phyloP scores from a whole-genome alignment of 108 stramenopile species.

The Nitzschia sp. region DNA sequence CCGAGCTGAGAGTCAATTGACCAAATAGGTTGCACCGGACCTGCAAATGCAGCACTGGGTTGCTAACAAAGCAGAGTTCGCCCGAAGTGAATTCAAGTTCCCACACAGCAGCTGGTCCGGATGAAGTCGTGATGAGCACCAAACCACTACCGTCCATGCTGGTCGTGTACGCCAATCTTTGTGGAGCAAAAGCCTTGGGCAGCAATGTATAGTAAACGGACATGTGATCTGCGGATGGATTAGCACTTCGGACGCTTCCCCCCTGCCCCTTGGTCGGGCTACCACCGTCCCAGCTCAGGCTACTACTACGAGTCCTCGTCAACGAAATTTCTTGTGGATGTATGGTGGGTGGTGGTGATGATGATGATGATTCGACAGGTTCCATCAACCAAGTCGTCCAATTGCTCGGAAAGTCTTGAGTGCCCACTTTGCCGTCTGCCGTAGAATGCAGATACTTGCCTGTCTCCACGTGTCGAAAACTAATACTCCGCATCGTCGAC shows the following conservation, averaged over 20 bases:
- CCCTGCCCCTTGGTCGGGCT: not conserved
- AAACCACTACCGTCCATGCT: not conserved
- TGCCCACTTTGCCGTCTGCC: not conserved
- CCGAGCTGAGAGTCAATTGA: conserved; percentile 23
- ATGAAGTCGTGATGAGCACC: not conserved
- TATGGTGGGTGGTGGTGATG: not conserved
- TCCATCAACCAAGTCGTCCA: conserved; percentile 15
- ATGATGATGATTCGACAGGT: not conserved
- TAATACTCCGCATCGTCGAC: not conserved
- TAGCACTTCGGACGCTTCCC: not conserved
- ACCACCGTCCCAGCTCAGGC: not conserved
- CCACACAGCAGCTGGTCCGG: conserved; percentile 8
- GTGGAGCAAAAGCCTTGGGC: conserved; percentile 6
- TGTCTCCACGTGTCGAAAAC: conserved; percentile 20
- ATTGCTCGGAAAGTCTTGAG: conserved; percentile 4
- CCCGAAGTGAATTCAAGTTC: conserved; percentile 35
- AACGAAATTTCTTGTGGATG: not conserved
- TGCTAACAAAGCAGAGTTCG: conserved; percentile 32
- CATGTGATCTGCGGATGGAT: not conserved
- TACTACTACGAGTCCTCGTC: not conserved
- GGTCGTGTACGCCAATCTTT: conserved; percentile 8
- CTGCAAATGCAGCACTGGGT: conserved; percentile 25
- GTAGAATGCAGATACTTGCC: conserved; percentile 18
- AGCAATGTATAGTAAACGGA: conserved; percentile 10
- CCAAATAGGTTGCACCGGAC: conserved; percentile 51